A percentile compares a stretch with the other conserved stretches of the same genome.
Conservation (phyloP, 2,329 filamentous ascomycete species). For the Apiospora marii region DNA sequence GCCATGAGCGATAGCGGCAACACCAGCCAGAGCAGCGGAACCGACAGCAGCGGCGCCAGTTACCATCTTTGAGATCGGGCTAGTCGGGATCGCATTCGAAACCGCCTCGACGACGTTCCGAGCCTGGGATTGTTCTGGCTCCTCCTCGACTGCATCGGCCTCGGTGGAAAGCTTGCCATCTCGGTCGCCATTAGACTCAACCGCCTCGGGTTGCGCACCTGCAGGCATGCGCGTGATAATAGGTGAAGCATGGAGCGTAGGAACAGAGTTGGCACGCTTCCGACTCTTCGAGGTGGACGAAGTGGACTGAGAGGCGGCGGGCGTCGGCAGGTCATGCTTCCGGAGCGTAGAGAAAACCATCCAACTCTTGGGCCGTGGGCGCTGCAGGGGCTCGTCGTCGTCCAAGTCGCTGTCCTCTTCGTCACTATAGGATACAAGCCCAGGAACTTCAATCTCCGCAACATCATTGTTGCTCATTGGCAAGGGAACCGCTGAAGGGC, state of each 20-base stretch:
- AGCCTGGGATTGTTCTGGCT: not conserved
- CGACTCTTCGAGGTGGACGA: slow-evolving; percentile 36
- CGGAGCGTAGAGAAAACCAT: slow-evolving; percentile 30
- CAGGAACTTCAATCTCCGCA: slow-evolving; percentile 82
- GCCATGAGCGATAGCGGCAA: slow-evolving; percentile 27
- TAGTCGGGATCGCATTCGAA: not conserved
- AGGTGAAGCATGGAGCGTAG: slow-evolving; percentile 45
- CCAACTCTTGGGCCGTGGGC: slow-evolving; percentile 37
- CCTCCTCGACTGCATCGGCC: not conserved
- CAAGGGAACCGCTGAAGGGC: slow-evolving; percentile 70
- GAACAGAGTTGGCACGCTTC: slow-evolving; percentile 59
- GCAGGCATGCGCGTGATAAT: slow-evolving; percentile 33
- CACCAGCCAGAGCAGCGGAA: slow-evolving; percentile 28
- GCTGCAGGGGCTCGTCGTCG: slow-evolving; percentile 38
- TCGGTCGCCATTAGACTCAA: not conserved
- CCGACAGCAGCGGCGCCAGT: slow-evolving; percentile 29
- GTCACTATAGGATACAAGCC: slow-evolving; percentile 68
- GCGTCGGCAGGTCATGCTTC: slow-evolving; percentile 44
- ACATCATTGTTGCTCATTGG: slow-evolving; percentile 73
- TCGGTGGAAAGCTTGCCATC: not conserved
- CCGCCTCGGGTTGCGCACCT: slow-evolving; percentile 24
- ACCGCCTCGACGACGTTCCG: slow-evolving; percentile 23
- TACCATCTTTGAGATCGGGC: slow-evolving; percentile 30
- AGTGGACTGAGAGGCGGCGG: slow-evolving; percentile 45
- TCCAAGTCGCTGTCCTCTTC: slow-evolving; percentile 62